Conservation (phyloP, 306 rosid genomes). For the Malus domestica region ASM211411v1 NC_041800.1:28357233-28357732, state of each 20-base stretch:
- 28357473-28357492: constrained; percentile 91
- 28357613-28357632: background rate
- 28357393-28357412: background rate
- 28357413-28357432: background rate
- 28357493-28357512: constrained; percentile 97
- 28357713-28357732: constrained; percentile 65
- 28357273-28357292: constrained; percentile 51
- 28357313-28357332: constrained; percentile 95
- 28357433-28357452: constrained; percentile 45
- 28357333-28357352: constrained; percentile 91
- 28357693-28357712: constrained; percentile 97
- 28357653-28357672: constrained; percentile 43
- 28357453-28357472: constrained; percentile 95
- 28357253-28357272: constrained; percentile 1
- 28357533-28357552: constrained; percentile 90
- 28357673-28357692: constrained; percentile 98
- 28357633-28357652: constrained; percentile 1
- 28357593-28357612: constrained; percentile 24
- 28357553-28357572: constrained; percentile 97
- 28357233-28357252: background rate
- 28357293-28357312: constrained; percentile 97
- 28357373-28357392: constrained; percentile 7
- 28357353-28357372: background rate
- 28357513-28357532: constrained; percentile 98
- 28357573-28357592: constrained; percentile 95